These are phyloP conservation scores for Nadsonia commutata DNA, from an alignment of 1,139 yeast genomes.

Conservation along the genomic window DNA sequence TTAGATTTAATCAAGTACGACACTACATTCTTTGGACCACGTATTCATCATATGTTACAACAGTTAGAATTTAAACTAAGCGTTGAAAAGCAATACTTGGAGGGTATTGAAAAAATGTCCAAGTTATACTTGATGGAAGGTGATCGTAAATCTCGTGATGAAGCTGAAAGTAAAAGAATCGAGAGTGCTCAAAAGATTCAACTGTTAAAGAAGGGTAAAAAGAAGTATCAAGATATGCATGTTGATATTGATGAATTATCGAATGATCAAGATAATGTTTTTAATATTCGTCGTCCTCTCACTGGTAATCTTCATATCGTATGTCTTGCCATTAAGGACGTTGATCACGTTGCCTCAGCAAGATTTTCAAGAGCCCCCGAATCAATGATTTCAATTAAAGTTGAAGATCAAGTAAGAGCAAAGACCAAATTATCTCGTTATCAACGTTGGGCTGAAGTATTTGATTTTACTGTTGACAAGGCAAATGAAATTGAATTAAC, in stretches of 20 bases:
- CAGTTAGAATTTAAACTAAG: conserved; percentile 85
- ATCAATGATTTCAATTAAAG: conserved; percentile 58
- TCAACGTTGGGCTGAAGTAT: conserved; percentile 78
- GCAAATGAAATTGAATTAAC: conserved; percentile 85
- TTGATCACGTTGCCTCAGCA: conserved; percentile 83
- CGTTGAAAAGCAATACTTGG: conserved; percentile 84
- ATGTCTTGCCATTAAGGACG: conserved; percentile 66
- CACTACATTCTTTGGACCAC: conserved; percentile 89
- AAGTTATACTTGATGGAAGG: conserved; percentile 83
- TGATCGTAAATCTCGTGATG: conserved; percentile 69
- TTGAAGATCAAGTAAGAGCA: conserved; percentile 75
- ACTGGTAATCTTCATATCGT: conserved; percentile 64
- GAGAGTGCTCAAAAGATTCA: conserved; percentile 82
- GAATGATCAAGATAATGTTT: conserved; percentile 31
- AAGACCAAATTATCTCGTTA: conserved; percentile 60
- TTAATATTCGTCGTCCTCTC: conserved; percentile 59
- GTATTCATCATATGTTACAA: conserved; percentile 89
- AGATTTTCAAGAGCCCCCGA: conserved; percentile 67
- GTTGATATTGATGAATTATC: conserved; percentile 46
- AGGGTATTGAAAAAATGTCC: conserved; percentile 80
- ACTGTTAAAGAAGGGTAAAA: conserved; percentile 66
- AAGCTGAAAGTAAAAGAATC: conserved; percentile 74
- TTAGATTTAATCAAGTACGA: conserved; percentile 80
- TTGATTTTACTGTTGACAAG: conserved; percentile 66
- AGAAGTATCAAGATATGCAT: conserved; percentile 80